A percentile compares a stretch with the other conserved stretches of the same genome.
These are phyloP conservation scores for Thecaphora thlaspeos DNA, from an alignment of 1,284 basidiomycete genomes.

Conservation along the genomic window DNA sequence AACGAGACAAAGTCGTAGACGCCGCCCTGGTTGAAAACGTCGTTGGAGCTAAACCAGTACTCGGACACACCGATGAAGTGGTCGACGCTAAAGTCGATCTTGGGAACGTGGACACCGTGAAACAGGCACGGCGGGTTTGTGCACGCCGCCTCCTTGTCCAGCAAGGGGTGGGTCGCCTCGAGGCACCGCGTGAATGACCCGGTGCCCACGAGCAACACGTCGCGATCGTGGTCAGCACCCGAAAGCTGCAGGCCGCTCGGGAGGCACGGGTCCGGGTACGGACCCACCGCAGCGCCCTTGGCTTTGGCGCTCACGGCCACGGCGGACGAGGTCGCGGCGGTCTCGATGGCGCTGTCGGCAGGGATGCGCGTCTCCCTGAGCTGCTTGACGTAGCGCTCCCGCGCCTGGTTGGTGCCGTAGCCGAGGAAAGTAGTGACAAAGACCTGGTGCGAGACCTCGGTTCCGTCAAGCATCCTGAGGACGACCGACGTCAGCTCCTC, in stretches of 20 bases:
- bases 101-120: conserved; percentile 85
- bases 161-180: conserved; percentile 69
- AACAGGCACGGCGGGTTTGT: conserved; percentile 86
- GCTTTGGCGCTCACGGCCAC: neutral
- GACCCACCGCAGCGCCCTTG: neutral
- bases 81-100: conserved; percentile 76
- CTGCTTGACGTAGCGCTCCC: conserved; percentile 80
- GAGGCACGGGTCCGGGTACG: conserved; percentile 76
- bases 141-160: conserved; percentile 84
- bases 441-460: conserved; percentile 83
- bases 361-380: conserved; percentile 61
- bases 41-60: conserved; percentile 98
- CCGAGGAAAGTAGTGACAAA: conserved; percentile 99
- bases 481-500: conserved; percentile 63
- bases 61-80: conserved; percentile 97
- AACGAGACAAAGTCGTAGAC: conserved; percentile 94
- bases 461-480: conserved; percentile 77
- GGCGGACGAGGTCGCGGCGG: neutral
- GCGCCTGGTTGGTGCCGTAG: conserved; percentile 93
- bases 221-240: conserved; percentile 60
- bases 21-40: conserved; percentile 90
- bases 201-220: conserved; percentile 65
- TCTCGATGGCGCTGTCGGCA: too few relatives aligned
- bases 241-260: conserved; percentile 68
- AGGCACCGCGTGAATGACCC: conserved; percentile 88